Base-by-base conservation (phyloP, 2,329 filamentous ascomycete genomes). In the Chaetomium sp. region DNA sequence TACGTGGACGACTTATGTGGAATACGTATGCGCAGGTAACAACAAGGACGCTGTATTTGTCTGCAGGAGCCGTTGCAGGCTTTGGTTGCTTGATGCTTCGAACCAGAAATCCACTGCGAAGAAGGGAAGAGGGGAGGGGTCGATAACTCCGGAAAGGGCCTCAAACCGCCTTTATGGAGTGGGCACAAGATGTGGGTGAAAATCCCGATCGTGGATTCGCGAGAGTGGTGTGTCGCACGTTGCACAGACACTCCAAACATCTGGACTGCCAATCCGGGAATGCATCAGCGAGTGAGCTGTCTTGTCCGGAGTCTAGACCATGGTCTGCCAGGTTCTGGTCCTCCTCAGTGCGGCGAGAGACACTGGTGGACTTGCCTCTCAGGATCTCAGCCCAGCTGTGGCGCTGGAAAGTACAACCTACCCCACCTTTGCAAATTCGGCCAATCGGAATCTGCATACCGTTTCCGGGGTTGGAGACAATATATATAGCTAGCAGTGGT, bases 221-320 rank as follows among this genome's bases (percentile, higher is more conserved):
- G 19, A 27, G 19, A 11, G 10, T 47, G 10, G n/a, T 11, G 5
- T 27, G 36, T 46, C 36, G 32, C 42, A 47, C 36, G 32, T 27
- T 14, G 33, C 8, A 14, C 33, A 4, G 37, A 9, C 37, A 33
- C 48, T 51, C 41, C 19, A 49, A 41, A 10, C 32, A 36, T 14
- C 32, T 32, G 9, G 14, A 35, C 3, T 41, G 47, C 37, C 11
- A 47, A 55, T 43, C 42, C 53, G 47, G 42, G 46, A 35, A 37
- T 46, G 42, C 44, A 48, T 42, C 40, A 33, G 47, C 38, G 32
- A 37, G 41, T 42, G 35, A 34, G 11, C 14, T 43, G 46, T 37
- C 12, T 27, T 36, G 32, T 34, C 33, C 33, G 19, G 38, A 54
- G 45, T 54, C 52, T 49, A 49, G 52, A 49, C 35, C 40, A n/a